Conservation (phyloP, 192 early-diverging fungal genomes). For the Coemansia furcata region DNA sequence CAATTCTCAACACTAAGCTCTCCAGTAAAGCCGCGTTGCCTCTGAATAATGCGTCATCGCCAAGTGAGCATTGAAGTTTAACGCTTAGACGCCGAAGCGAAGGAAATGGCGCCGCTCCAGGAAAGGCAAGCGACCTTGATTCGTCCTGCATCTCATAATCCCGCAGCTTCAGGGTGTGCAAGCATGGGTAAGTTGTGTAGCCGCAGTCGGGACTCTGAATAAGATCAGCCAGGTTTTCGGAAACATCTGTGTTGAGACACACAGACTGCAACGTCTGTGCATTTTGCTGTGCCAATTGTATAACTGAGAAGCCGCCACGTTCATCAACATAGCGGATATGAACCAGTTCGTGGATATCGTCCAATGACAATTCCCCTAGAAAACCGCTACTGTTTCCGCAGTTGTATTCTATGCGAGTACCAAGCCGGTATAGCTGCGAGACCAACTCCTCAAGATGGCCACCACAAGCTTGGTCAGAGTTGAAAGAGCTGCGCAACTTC, state of each 20-base stretch:
- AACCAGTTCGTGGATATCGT: neutral
- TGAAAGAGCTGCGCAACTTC: neutral
- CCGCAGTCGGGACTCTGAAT: neutral
- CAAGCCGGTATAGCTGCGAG: neutral
- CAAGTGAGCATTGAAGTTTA: neutral
- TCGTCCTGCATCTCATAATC: neutral
- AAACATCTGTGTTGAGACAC: neutral
- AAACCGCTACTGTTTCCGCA: neutral
- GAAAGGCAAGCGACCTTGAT: neutral
- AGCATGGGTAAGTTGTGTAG: neutral
- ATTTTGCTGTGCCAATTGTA: neutral
- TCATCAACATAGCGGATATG: neutral
- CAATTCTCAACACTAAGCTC: neutral
- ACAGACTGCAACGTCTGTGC: neutral
- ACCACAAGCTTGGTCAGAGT: neutral
- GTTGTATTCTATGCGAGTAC: neutral
- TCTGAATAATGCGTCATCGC: too few relatives aligned
- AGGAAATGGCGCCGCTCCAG: neutral
- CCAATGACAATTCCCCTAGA: neutral
- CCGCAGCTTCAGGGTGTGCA: neutral
- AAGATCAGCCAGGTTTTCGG: neutral
- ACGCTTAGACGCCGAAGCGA: neutral
- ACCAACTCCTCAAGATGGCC: neutral
- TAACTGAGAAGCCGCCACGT: neutral
- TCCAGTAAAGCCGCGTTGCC: neutral